These are phyloP conservation scores for Wickerhamomyces silvicola DNA, from an alignment of 805 yeast species.

Conservation along the genomic window DNA sequence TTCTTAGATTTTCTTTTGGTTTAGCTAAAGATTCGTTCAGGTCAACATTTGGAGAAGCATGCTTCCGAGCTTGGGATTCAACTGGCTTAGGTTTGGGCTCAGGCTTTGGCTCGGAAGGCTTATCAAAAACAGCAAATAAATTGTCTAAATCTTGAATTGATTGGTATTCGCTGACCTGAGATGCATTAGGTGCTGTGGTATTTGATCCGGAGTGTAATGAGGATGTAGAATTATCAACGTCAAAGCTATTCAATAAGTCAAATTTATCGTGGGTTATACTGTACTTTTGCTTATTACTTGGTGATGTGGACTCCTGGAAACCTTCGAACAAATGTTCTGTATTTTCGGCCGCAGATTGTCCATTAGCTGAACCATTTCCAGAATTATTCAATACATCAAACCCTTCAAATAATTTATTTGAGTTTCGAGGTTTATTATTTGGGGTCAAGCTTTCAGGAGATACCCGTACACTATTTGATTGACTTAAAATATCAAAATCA, in stretches of 20 bases:
- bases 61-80: no score
- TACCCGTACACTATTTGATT: constrained; percentile 3
- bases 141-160: constrained; percentile 24
- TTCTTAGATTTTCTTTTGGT: constrained; percentile 1
- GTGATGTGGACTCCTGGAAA: constrained; percentile 4
- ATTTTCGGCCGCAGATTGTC: no score
- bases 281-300: neutral
- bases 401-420: constrained; percentile 18
- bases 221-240: neutral
- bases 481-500: constrained; percentile 31
- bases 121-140: constrained; percentile 26
- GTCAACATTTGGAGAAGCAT: no score
- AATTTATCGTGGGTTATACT: no score
- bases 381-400: constrained; percentile 10
- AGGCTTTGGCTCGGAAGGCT: constrained; percentile 5
- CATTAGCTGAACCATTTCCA: no score
- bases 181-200: constrained; percentile 1
- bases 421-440: neutral
- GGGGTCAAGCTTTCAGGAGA: neutral
- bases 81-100: constrained; percentile 5
- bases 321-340: constrained; percentile 18
- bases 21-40: no score
- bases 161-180: constrained; percentile 5
- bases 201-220: constrained; percentile 1
- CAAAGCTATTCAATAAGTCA: constrained; percentile 16